These are phyloP conservation scores for Pseudogymnoascus sp. DNA, from an alignment of 2,329 filamentous ascomycete genomes.

Conservation along the genomic window DNA sequence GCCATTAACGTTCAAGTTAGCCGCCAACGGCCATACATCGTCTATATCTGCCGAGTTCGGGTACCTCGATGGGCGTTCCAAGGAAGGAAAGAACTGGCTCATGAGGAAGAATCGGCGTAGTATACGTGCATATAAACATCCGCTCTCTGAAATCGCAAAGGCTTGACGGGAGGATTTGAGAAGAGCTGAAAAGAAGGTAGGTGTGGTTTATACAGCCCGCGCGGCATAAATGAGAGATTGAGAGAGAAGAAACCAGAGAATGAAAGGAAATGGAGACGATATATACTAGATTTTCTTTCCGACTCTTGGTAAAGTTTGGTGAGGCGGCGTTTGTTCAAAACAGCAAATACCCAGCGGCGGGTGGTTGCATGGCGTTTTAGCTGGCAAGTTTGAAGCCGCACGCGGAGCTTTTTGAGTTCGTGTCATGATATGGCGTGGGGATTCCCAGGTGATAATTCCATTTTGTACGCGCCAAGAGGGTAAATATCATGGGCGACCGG, in stretches of 20 bases:
- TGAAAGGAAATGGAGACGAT: background rate
- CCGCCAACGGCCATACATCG: background rate
- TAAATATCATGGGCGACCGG: background rate
- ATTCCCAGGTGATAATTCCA: background rate
- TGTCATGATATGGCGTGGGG: background rate
- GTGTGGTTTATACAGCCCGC: background rate
- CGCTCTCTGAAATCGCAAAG: background rate
- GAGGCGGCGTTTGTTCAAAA: slow-evolving; percentile 1
- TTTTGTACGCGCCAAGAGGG: background rate
- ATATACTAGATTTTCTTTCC: background rate
- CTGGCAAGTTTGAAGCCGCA: background rate
- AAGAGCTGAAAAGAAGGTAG: background rate
- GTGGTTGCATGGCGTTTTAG: background rate
- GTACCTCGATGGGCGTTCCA: background rate
- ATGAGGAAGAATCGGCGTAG: background rate
- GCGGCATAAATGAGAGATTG: background rate
- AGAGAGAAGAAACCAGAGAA: background rate
- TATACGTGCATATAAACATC: slow-evolving; percentile 1
- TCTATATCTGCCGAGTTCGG: background rate
- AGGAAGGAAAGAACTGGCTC: background rate
- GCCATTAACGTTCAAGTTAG: background rate
- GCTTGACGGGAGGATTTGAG: background rate
- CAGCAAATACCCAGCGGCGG: background rate
- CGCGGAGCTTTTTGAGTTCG: background rate
- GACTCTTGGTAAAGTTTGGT: background rate